Conservation (phyloP, 1,139 yeast species). For the Pichia sp. region DNA sequence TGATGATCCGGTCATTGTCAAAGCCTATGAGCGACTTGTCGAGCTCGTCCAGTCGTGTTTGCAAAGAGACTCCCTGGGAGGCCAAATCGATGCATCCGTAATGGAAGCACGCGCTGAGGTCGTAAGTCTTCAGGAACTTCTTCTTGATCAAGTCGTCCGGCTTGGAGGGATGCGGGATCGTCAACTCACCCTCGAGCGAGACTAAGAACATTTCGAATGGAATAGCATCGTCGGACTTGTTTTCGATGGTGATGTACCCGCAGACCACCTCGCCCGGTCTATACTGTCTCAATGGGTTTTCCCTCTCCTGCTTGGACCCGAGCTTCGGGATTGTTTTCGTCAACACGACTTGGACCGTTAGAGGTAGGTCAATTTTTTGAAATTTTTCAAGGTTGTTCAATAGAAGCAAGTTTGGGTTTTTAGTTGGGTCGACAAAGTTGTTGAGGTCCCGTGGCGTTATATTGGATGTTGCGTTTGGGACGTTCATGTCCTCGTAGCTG, state of each 20-base stretch:
- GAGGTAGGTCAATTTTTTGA: slow-evolving; percentile 31
- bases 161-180: slow-evolving; percentile 16
- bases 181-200: slow-evolving; percentile 47
- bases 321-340: slow-evolving; percentile 36
- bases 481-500: slow-evolving; percentile 20
- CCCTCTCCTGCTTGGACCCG: slow-evolving; percentile 30
- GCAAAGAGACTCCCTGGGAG: slow-evolving; percentile 10
- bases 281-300: slow-evolving; percentile 40
- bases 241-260: slow-evolving; percentile 48
- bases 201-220: slow-evolving; percentile 57
- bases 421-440: slow-evolving; percentile 20
- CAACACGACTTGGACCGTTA: slow-evolving; percentile 35
- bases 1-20: slow-evolving; percentile 45
- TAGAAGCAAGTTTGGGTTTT: slow-evolving; percentile 30
- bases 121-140: slow-evolving; percentile 38
- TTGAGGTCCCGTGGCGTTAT: slow-evolving; percentile 8
- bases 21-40: slow-evolving; percentile 54
- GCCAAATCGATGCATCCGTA: slow-evolving; percentile 31
- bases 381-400: slow-evolving; percentile 35
- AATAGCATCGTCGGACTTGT: slow-evolving; percentile 38
- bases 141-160: slow-evolving; percentile 20
- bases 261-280: slow-evolving; percentile 52
- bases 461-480: background rate
- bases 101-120: slow-evolving; percentile 41
- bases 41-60: slow-evolving; percentile 6